Conservation (phyloP, 31 red algal species). For the Odonthalia washingtoniensis region DNA sequence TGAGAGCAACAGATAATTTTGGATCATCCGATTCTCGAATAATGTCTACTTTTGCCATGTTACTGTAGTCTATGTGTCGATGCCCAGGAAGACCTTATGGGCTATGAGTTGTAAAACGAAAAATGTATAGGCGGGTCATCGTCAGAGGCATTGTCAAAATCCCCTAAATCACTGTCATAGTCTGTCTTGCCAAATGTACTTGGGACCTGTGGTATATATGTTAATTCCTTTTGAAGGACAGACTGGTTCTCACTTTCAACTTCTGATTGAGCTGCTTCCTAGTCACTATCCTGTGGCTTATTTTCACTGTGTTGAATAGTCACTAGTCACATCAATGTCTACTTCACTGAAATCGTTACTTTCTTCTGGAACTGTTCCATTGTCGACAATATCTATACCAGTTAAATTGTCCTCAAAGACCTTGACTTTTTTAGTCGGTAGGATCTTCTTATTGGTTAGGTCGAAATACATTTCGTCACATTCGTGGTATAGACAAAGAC, state of each 20-base stretch:
- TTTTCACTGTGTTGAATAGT: not conserved
- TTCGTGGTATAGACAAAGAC: constrained; percentile 1
- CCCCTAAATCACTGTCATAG: not conserved
- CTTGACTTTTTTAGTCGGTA: constrained; percentile 8
- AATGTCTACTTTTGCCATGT: not conserved
- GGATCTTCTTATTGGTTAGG: not conserved
- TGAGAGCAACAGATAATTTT: constrained; percentile 1
- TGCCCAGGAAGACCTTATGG: not conserved
- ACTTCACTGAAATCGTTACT: too few species aligned
- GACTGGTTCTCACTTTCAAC: not conserved
- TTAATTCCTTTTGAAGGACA: not conserved
- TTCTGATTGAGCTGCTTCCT: not conserved
- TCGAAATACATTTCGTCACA: constrained; percentile 26
- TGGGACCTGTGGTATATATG: not conserved
- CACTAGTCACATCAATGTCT: not conserved
- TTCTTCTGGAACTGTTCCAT: too few species aligned
- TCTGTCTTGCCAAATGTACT: not conserved
- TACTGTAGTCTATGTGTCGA: not conserved
- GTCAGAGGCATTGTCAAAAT: too few species aligned
- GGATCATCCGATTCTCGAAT: constrained; percentile 38
- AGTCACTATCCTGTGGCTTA: not conserved
- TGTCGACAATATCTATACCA: too few species aligned
- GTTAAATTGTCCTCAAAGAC: constrained; percentile 23
- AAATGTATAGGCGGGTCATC: not conserved
- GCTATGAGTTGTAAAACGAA: not conserved